phyloP scores from a whole-genome alignment of 257 asterid species.

The Nicotiana noctiflora region DNA sequence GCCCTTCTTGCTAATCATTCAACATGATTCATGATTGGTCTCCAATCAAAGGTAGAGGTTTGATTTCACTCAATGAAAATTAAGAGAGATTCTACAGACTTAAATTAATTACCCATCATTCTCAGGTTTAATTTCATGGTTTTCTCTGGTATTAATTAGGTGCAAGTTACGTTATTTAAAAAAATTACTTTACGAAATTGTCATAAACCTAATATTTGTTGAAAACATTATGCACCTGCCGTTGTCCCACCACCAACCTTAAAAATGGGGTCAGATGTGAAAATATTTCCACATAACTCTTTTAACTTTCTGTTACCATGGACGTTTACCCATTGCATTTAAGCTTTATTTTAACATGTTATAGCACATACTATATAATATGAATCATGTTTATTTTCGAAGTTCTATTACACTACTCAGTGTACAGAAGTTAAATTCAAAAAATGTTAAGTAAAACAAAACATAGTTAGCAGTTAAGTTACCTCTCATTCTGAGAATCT shows the following conservation, averaged over 20 bases:
- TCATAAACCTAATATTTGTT: background rate
- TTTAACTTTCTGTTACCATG: too few relatives aligned
- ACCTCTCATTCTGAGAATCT: slow-evolving; percentile 92
- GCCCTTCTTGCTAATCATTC: too few relatives aligned
- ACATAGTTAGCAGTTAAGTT: background rate
- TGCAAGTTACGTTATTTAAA: background rate
- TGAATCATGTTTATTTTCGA: too few relatives aligned
- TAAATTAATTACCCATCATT: background rate
- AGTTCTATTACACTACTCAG: background rate
- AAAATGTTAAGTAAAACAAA: too few relatives aligned
- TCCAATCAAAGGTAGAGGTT: background rate
- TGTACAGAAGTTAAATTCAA: background rate
- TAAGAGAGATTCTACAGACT: background rate
- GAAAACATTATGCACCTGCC: background rate
- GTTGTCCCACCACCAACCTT: slow-evolving; percentile 1
- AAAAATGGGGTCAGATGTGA: background rate
- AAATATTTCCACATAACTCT: background rate
- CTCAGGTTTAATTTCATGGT: background rate
- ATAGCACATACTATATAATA: background rate
- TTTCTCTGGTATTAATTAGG: background rate
- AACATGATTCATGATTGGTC: background rate
- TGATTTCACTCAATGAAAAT: background rate
- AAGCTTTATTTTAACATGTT: background rate
- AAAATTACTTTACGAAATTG: background rate
- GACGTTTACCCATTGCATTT: too few relatives aligned